Conservation (phyloP, 257 asterid genomes). For the Jacaranda copaia region DNA sequence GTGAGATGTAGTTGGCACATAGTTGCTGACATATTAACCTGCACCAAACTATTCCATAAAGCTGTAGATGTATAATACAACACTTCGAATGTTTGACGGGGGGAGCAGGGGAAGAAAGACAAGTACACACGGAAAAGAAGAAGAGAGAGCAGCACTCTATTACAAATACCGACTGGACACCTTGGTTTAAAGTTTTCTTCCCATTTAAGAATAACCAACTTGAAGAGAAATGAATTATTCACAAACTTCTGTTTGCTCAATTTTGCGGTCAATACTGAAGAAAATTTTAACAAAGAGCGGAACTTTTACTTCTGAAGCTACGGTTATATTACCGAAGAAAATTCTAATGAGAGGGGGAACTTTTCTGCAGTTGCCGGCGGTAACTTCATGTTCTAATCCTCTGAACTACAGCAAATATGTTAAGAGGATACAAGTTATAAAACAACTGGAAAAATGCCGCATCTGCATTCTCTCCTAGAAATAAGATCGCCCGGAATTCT, state of each 20-base stretch:
- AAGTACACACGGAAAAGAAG: neutral
- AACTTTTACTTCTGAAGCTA: neutral
- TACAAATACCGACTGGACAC: neutral
- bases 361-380: neutral
- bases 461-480: constrained; percentile 7
- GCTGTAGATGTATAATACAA: constrained; percentile 6
- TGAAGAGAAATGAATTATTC: neutral
- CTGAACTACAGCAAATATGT: neutral
- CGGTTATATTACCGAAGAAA: neutral
- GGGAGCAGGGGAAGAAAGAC: neutral
- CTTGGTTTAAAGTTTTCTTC: neutral
- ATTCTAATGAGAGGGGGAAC: neutral
- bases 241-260: constrained; percentile 2
- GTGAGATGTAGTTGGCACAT: constrained; percentile 42
- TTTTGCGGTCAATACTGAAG: neutral
- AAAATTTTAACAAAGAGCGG: neutral
- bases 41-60: constrained; percentile 32
- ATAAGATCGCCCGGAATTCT: neutral
- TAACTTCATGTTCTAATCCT: neutral
- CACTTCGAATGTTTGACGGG: neutral
- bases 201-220: neutral
- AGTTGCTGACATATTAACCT: constrained; percentile 47
- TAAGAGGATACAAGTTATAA: neutral
- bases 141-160: constrained; percentile 6
- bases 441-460: neutral